These are phyloP conservation scores for Domatiomyces catenatus DNA, from an alignment of 2,329 filamentous ascomycete genomes.

Conservation along the genomic window DNA sequence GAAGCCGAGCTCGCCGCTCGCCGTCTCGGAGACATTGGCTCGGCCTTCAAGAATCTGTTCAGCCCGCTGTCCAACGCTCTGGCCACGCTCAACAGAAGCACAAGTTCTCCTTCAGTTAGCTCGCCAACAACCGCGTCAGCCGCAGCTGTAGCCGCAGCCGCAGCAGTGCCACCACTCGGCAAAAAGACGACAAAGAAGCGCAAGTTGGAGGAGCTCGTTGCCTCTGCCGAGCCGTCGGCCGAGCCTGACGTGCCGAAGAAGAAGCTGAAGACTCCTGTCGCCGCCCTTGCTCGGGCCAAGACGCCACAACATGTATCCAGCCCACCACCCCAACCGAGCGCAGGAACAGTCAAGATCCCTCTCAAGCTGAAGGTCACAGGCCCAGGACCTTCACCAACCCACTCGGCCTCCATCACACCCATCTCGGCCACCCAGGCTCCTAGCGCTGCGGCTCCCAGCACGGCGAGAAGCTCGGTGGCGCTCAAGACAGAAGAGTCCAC, in stretches of 20 bases:
- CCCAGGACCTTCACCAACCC: conserved; percentile 7
- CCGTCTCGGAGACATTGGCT: conserved; percentile 25
- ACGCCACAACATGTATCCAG: conserved; percentile 20
- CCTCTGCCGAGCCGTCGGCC: conserved; percentile 15
- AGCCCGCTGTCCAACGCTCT: conserved; percentile 16
- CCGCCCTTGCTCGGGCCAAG: conserved; percentile 30
- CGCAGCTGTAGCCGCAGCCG: conserved; percentile 1
- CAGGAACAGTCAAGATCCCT: conserved; percentile 16
- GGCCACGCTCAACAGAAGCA: conserved; percentile 16
- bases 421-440: conserved; percentile 7
- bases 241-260: conserved; percentile 21
- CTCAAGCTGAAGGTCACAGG: conserved; percentile 14
- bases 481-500: conserved; percentile 16
- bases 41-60: conserved; percentile 25
- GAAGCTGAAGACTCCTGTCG: conserved; percentile 24
- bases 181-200: conserved; percentile 22
- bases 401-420: conserved; percentile 8
- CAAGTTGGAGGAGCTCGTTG: conserved; percentile 11
- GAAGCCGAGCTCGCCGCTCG: conserved; percentile 26
- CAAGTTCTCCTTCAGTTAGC: conserved; percentile 14
- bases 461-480: conserved; percentile 11
- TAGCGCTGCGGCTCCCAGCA: conserved; percentile 1
- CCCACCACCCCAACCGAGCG: conserved; percentile 9
- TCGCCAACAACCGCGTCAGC: conserved; percentile 11
- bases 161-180: conserved; percentile 1